These are phyloP conservation scores for Herpotrichia juniperi DNA, from an alignment of 2,329 filamentous ascomycete genomes.

Conservation along the genomic window DNA sequence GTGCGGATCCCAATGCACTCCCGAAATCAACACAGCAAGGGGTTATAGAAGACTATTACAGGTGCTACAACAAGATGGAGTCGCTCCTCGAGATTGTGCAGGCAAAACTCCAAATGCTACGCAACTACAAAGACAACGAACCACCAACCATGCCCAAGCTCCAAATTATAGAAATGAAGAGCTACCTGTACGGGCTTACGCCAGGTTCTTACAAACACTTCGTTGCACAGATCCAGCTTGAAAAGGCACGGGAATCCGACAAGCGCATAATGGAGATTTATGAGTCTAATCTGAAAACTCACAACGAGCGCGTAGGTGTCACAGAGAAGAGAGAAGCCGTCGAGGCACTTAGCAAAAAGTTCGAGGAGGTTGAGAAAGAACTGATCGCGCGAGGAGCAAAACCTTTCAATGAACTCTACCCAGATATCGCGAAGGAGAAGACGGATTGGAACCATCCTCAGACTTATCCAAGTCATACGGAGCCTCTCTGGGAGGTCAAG, in stretches of 20 bases:
- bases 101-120: slow-evolving; percentile 57
- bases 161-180: slow-evolving; percentile 49
- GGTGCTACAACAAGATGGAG: slow-evolving; percentile 48
- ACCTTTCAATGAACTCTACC: slow-evolving; percentile 69
- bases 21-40: slow-evolving; percentile 45
- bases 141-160: slow-evolving; percentile 34
- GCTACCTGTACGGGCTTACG: slow-evolving; percentile 59
- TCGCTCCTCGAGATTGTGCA: slow-evolving; percentile 68
- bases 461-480: slow-evolving; percentile 12
- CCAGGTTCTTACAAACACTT: slow-evolving; percentile 67
- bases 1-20: slow-evolving; percentile 70
- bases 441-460: slow-evolving; percentile 8
- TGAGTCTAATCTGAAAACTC: slow-evolving; percentile 21
- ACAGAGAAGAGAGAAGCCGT: slow-evolving; percentile 65
- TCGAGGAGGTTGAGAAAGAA: slow-evolving; percentile 61
- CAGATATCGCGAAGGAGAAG: slow-evolving; percentile 34
- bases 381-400: slow-evolving; percentile 68
- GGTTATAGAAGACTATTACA: slow-evolving; percentile 39
- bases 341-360: slow-evolving; percentile 55
- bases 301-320: slow-evolving; percentile 34
- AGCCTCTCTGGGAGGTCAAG: slow-evolving; percentile 29
- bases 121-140: slow-evolving; percentile 44
- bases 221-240: slow-evolving; percentile 53
- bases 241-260: slow-evolving; percentile 44
- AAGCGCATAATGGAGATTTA: slow-evolving; percentile 41